Conservation (phyloP, 352 stramenopile species). For the Phytopythium mirpurense region DNA sequence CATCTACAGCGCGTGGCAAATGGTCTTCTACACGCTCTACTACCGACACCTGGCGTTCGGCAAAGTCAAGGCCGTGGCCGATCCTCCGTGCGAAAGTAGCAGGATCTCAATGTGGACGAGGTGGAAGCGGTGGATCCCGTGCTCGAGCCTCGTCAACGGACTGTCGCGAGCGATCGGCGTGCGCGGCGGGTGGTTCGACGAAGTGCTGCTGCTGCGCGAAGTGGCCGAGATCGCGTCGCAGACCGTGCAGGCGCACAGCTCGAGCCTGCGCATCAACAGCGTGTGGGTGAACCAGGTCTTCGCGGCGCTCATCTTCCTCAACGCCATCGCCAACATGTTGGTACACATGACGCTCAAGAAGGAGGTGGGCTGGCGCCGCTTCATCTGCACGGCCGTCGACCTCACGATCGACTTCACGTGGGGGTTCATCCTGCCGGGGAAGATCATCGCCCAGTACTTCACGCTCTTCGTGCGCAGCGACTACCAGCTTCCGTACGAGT, state of each 20-base stretch:
- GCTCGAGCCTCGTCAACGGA: constrained; percentile 1
- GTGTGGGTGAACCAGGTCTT: constrained; percentile 33
- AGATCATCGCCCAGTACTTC: constrained; percentile 31
- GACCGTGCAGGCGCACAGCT: constrained; percentile 22
- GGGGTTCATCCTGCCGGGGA: constrained; percentile 20
- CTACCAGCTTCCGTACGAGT: constrained; percentile 14
- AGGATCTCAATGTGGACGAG: not conserved
- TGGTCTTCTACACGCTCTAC: constrained; percentile 21
- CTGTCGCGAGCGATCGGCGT: constrained; percentile 14
- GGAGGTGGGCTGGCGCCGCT: constrained; percentile 15
- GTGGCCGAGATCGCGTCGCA: constrained; percentile 23
- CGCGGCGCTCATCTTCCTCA: constrained; percentile 23
- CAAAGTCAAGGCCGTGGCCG: not conserved
- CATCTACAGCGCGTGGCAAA: constrained; percentile 19
- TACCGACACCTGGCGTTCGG: constrained; percentile 20
- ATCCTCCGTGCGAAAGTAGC: not conserved
- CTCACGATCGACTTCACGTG: constrained; percentile 25
- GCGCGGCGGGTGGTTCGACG: constrained; percentile 20
- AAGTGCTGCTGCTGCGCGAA: constrained; percentile 17
- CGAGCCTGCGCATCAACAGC: constrained; percentile 23
- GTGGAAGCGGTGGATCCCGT: not conserved
- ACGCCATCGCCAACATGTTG: constrained; percentile 21
- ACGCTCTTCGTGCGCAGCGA: constrained; percentile 16
- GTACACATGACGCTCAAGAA: constrained; percentile 19
- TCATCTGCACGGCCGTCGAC: constrained; percentile 20